These are phyloP conservation scores for Scheffersomyces parashehatae DNA, from an alignment of 1,139 yeast species.

Conservation along the genomic window DNA sequence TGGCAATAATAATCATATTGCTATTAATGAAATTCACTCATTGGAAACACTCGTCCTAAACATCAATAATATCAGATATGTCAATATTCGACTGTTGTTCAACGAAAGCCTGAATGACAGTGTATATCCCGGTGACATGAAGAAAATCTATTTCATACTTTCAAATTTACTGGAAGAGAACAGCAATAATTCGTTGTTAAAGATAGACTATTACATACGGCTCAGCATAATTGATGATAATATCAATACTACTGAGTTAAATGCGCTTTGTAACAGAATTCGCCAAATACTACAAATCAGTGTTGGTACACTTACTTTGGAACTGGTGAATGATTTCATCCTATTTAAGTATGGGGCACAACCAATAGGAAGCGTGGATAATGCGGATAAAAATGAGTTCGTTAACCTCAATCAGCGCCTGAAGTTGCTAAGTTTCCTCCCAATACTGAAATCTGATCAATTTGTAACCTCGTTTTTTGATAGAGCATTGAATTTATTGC, in stretches of 20 bases:
- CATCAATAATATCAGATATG: slow-evolving; percentile 13
- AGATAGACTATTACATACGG: slow-evolving; percentile 18
- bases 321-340: slow-evolving; percentile 18
- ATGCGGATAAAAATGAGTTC: neutral
- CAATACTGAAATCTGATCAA: slow-evolving; percentile 2
- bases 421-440: slow-evolving; percentile 10
- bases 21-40: slow-evolving; percentile 20
- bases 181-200: slow-evolving; percentile 3
- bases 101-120: neutral
- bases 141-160: neutral
- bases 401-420: slow-evolving; percentile 10
- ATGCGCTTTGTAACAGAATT: slow-evolving; percentile 10
- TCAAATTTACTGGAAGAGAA: neutral
- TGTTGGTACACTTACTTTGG: slow-evolving; percentile 9
- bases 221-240: slow-evolving; percentile 19
- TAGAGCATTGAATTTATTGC: too few species aligned
- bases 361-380: slow-evolving; percentile 4
- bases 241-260: slow-evolving; percentile 12
- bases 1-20: slow-evolving; percentile 5
- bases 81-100: slow-evolving; percentile 12
- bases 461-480: slow-evolving; percentile 3
- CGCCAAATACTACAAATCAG: slow-evolving; percentile 8
- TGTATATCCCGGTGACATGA: neutral
- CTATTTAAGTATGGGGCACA: slow-evolving; percentile 7
- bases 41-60: slow-evolving; percentile 17